Base-by-base conservation (phyloP, 2,329 filamentous ascomycete genomes). In the Madurella mycetomatis region DNA sequence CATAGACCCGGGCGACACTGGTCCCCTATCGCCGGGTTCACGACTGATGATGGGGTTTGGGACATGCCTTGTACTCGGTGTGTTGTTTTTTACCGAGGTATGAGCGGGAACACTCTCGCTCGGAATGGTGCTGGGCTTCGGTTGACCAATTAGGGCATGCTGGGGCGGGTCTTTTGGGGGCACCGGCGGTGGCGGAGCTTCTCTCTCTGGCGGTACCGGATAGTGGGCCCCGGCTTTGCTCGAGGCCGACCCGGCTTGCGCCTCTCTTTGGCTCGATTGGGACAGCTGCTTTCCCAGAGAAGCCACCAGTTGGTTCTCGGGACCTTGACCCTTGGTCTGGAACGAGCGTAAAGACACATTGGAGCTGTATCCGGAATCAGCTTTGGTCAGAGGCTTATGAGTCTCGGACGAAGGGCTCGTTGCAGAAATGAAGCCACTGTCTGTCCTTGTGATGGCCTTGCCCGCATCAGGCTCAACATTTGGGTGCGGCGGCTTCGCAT, bases 301-400 rank as follows among this genome's bases (percentile, higher is more conserved):
- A 53, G 51, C 34, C 7, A 47, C 50, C 47, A 48, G 30, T 8
- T 65, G 61, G 53, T 64, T 67, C 16, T 70, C 67, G 1, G 55
- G 47, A 18, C 63, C 55, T 2, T 62, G 61, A 11, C 64, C 54
- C 55, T 69, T 73, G 9, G 66, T 63, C 18, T 72, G 70, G n/a
- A 79, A 73, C 0, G 81, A 84, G 40, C 78, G 74, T 16, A 83
- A 65, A 12, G 82, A 85, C 4, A 80, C 70, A 61, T 78, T 83
- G 8, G 81, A 85, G 61, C 80, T 80, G 61, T 85, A 85, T 15
- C 81, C 81, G 25, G 81, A 84, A 62, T 85, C 82, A 40, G 79
- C 76, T 57, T 83, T 83, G 32, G 76, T 74, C n/a, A 81, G 67
- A 5, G 76, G 67, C 51, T 73, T 76, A 15, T 69, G 69, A 1